These are phyloP conservation scores for Paraconiothyrium brasiliense DNA, from an alignment of 2,329 filamentous ascomycete species.

Conservation along the genomic window DNA sequence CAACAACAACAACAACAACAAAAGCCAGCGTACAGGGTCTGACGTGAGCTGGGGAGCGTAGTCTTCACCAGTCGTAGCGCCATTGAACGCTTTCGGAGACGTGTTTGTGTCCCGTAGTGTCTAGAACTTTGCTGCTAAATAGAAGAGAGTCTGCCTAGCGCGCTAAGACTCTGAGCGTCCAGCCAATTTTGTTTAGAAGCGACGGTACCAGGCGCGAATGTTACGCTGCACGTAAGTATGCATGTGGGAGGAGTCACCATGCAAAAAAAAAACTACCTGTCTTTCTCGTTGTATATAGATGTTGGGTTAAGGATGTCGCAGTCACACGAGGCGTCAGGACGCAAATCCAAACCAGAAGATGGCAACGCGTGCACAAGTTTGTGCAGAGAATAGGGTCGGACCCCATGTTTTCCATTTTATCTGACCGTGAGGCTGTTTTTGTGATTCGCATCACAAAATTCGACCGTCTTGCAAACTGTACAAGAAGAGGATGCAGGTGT, in stretches of 20 bases:
- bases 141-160: constrained; percentile 54
- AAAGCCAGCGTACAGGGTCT: constrained; percentile 66
- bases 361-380: not conserved
- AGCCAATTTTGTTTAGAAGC: constrained; percentile 60
- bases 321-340: constrained; percentile 1
- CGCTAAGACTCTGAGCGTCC: constrained; percentile 64
- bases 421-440: not conserved
- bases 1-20: too few relatives aligned
- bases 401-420: not conserved
- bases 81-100: constrained; percentile 62
- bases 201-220: constrained; percentile 63
- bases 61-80: constrained; percentile 59
- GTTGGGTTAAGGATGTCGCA: constrained; percentile 29
- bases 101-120: constrained; percentile 52
- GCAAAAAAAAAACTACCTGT: constrained; percentile 69
- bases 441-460: not conserved
- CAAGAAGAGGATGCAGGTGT: not conserved
- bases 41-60: constrained; percentile 65
- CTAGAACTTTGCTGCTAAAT: constrained; percentile 63
- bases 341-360: not conserved
- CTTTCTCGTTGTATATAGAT: constrained; percentile 58
- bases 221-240: constrained; percentile 63
- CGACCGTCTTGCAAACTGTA: not conserved
- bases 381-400: not conserved
- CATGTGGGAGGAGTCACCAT: constrained; percentile 60